Evolutionary conservation across 306 rosid species (phyloP).

Genomic region (Prinsepia uniflora): DNA sequence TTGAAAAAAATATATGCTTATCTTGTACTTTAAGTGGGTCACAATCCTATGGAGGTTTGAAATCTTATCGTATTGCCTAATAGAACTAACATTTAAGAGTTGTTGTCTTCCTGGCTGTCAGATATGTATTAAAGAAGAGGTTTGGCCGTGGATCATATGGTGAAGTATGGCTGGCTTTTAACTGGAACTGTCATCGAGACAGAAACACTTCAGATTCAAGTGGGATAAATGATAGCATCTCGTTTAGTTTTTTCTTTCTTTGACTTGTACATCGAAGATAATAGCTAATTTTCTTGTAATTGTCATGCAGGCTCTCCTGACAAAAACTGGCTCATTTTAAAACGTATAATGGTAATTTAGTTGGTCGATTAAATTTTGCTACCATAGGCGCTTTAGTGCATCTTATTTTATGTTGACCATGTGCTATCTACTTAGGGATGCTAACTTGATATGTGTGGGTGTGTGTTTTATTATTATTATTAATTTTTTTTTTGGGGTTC

Average conservation of each 20-base stretch:
- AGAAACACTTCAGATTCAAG: slow-evolving; percentile 37
- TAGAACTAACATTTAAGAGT: slow-evolving; percentile 12
- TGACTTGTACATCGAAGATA: slow-evolving; percentile 16
- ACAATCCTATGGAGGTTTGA: slow-evolving; percentile 2
- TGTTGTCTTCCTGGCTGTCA: slow-evolving; percentile 35
- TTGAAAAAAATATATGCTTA: background rate
- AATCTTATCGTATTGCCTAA: slow-evolving; percentile 15
- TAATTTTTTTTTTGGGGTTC: background rate
- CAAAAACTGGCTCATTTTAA: slow-evolving; percentile 70
- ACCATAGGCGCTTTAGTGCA: background rate
- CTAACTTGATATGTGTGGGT: too few relatives aligned
- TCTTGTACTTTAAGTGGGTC: background rate
- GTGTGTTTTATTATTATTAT: too few relatives aligned
- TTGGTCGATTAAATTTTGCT: slow-evolving; percentile 5
- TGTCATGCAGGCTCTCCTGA: slow-evolving; percentile 49
- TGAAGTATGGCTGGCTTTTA: slow-evolving; percentile 96
- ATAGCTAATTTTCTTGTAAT: slow-evolving; percentile 43
- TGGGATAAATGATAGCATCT: slow-evolving; percentile 32
- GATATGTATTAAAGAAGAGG: slow-evolving; percentile 78
- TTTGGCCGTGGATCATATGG: slow-evolving; percentile 98
- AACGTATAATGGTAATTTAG: slow-evolving; percentile 83
- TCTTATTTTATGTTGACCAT: background rate
- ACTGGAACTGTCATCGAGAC: slow-evolving; percentile 68
- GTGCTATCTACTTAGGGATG: background rate
- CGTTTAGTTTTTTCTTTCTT: slow-evolving; percentile 21